Conservation (phyloP, 2,329 filamentous ascomycete genomes). For the Albifimbria verrucaria region DNA sequence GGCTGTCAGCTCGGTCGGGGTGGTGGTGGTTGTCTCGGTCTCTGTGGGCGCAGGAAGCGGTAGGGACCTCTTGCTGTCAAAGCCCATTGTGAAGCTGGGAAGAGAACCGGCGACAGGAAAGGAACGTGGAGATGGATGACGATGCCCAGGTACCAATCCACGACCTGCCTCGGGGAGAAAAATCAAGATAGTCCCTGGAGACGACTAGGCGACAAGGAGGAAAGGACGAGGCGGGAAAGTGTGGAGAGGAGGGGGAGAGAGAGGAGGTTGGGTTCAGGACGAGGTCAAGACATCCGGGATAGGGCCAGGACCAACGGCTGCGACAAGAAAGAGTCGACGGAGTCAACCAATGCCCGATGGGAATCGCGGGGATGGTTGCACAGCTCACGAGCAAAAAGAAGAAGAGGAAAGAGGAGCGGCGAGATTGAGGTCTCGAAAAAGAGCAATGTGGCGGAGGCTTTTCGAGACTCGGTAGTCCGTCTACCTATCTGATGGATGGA, state of each 20-base stretch:
- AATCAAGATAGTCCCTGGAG: slow-evolving; percentile 8
- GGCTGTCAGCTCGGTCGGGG: slow-evolving; percentile 58
- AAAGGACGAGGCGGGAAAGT: slow-evolving; percentile 8
- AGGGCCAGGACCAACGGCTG: slow-evolving; percentile 9
- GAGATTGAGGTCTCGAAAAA: no score
- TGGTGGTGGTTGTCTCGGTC: slow-evolving; percentile 57
- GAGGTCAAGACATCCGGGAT: slow-evolving; percentile 26
- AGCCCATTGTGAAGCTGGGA: slow-evolving; percentile 46
- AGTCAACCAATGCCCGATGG: no score
- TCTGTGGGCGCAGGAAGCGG: slow-evolving; percentile 79
- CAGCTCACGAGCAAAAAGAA: no score
- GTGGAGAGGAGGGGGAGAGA: not conserved
- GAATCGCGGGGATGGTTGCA: no score
- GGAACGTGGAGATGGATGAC: slow-evolving; percentile 7
- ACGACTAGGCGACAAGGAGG: slow-evolving; percentile 6
- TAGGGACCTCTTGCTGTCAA: slow-evolving; percentile 54
- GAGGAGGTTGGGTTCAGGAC: slow-evolving; percentile 15
- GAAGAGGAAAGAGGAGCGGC: no score
- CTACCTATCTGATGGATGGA: not conserved
- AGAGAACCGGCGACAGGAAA: slow-evolving; percentile 7
- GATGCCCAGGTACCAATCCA: slow-evolving; percentile 1
- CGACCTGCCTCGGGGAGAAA: slow-evolving; percentile 7
- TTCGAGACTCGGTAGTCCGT: no score
- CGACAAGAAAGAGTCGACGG: slow-evolving; percentile 13
- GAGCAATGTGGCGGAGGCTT: not conserved